Percentiles rank a stretch among this genome's conserved stretches.
Evolutionary conservation across 768 basidiomycete species (phyloP).

Genomic region (Cystofilobasidium ferigula): DNA sequence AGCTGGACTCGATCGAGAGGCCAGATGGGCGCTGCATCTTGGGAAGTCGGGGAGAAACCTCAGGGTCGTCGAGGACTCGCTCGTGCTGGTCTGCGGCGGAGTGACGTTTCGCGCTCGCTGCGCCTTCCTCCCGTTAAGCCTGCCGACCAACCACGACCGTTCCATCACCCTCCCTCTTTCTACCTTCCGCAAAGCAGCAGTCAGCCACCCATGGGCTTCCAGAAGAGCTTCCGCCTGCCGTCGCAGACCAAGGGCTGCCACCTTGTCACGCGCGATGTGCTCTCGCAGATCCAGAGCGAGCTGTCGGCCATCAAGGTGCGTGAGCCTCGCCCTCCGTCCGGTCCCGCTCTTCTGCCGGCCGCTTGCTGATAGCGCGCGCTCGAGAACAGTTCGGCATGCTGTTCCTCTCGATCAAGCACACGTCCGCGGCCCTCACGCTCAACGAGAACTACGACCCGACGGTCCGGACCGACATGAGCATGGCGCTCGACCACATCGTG

Average conservation of each 20-base stretch:
- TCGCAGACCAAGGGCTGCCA: conserved; percentile 1
- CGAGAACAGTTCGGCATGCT: conserved; percentile 2
- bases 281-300: background rate
- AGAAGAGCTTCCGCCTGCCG: background rate
- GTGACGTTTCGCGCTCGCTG: too few relatives aligned
- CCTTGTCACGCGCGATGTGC: conserved; percentile 1
- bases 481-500: conserved; percentile 5
- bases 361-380: too few relatives aligned
- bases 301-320: conserved; percentile 3
- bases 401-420: conserved; percentile 10
- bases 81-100: too few relatives aligned
- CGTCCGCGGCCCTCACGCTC: conserved; percentile 4
- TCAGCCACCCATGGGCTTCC: background rate
- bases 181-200: background rate
- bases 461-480: conserved; percentile 15
- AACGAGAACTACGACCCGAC: conserved; percentile 15
- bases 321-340: background rate
- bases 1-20: too few relatives aligned
- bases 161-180: background rate
- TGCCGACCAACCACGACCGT: too few relatives aligned
- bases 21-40: too few relatives aligned
- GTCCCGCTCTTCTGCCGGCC: background rate
- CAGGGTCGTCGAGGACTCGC: too few relatives aligned
- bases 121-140: too few relatives aligned
- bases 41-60: too few relatives aligned